Base-by-base conservation (phyloP, 2,329 filamentous ascomycete genomes). In the Ophiostoma populinum region DNA sequence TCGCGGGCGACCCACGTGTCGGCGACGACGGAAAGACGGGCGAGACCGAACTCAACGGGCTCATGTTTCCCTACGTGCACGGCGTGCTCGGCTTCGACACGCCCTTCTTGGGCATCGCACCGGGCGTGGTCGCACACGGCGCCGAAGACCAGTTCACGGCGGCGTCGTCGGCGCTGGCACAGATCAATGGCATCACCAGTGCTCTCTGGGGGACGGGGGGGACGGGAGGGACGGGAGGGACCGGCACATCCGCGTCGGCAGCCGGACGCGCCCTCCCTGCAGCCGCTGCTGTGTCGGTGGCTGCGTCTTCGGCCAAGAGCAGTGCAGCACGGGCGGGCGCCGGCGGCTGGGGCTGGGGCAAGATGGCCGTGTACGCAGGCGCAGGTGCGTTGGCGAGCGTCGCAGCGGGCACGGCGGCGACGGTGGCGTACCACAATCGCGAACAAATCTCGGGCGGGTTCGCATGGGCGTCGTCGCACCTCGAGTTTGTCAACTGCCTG, bases 51-150 rank as follows among this genome's bases (percentile, higher is more conserved):
- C 58, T 70, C 40, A 76, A 68, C 47, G 56, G 58, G 21, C 72
- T 92, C 52, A 87, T 94, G 78, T 95, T 95, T 52, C 87, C 87
- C 2, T 87, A 85, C 54, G 74, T 95, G 44, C 80, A 87, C 55
- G 87, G 80, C 45, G 71, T 95, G 18, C 67, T 95, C 32, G 82
- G 86, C 34, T 93, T 94, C 52, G 87, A 95, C 56, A 98, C 90
- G 1, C 90, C 90, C 1, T 98, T 80, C 52, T 67, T 90, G 2
- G 80, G 80, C 38, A 83, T 86, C 43, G 71, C 76, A 16, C 80
- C 81, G 0, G 78, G 80, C 18, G 79, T 90, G 2, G 75, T 90
- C n/a, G 80, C 81, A 4, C 79, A 87, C 52, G 75, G 77, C 40
- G 86, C 87, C 6, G 85, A 95, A 60, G 76, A 71, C 27, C 83